Base-by-base conservation (phyloP, 352 stramenopile species). In the Phytophthora capsici region DNA sequence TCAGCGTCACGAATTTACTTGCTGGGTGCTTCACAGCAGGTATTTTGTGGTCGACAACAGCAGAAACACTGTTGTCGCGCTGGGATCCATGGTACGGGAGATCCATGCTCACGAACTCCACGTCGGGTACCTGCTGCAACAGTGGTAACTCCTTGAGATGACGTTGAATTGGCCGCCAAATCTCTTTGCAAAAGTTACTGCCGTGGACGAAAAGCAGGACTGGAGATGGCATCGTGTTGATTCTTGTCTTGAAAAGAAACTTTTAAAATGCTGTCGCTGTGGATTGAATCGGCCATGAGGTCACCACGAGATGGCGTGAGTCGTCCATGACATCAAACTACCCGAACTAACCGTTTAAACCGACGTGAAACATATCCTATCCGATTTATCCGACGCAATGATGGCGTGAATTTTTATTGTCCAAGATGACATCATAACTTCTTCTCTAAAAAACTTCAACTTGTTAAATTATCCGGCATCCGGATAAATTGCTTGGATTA, bases 121-220 rank as follows among this genome's bases (percentile, higher is more conserved):
- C 20, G 0, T 50, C 56, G 5, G 49, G 17, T 9, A 34, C 20
- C 10, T n/a, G 26, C 22, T 66, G 65, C 16, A 74, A 44, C 49
- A 80, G 40, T 8, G 65, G 59, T 12, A 63, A 51, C 4, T 41
- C 49, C 34, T 61, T 52, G 26, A 85, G 40, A 13, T 66, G 64
- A 14, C 48, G 59, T 20, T 73, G 67, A 22, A 82, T 68, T 1
- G 77, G 73, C 22, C 43, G 44, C 73, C 73, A 85, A 14, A 71
- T 63, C 17, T 82, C 70, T 50, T 76, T 74, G 58, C 77, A 85
- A 45, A 81, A 78, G 9, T 73, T 70, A 14, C 32, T 69, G 46
- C 73, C 77, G 40, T 85, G 77, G 16, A 55, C 64, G 10, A 62
- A 62, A 32, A 62, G 54, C 41, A 62, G 44, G 5, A 62, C 30